Conservation (phyloP, 2,329 filamentous ascomycete genomes). For the Colletotrichum eleusines region DNA sequence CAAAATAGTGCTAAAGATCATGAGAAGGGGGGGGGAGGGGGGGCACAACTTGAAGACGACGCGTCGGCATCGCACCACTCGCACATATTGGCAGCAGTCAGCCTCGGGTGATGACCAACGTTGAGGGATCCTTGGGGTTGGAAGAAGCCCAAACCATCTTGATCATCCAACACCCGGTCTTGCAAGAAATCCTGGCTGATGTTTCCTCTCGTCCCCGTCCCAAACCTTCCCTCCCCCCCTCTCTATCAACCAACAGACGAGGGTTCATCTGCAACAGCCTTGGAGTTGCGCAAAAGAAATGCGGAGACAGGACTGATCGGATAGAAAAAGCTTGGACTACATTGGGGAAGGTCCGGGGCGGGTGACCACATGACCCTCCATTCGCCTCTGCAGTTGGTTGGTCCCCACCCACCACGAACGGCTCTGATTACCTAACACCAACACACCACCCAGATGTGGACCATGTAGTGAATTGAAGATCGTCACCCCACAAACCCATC, state of each 20-base stretch:
- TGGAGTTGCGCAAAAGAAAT: background rate
- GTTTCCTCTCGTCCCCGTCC: background rate
- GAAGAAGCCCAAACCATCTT: background rate
- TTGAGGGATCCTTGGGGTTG: background rate
- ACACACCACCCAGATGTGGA: no score
- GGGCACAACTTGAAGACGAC: background rate
- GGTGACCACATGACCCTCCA: conserved; percentile 19
- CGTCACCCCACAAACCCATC: background rate
- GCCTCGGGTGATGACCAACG: background rate
- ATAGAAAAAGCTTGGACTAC: conserved; percentile 7
- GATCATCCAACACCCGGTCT: background rate
- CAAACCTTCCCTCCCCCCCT: background rate
- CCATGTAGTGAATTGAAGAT: no score
- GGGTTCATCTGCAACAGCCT: background rate
- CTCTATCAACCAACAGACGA: background rate
- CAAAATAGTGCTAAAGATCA: background rate
- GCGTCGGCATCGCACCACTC: conserved; percentile 25
- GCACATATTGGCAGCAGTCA: conserved; percentile 4
- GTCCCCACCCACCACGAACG: background rate
- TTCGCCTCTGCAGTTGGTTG: conserved; percentile 11
- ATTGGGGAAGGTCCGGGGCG: conserved; percentile 3
- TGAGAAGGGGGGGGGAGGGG: background rate
- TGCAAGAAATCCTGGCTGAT: background rate
- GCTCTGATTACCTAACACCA: background rate
- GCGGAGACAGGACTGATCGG: conserved; percentile 7